Evolutionary conservation across 345 rosid genomes (phyloP), one percentile per base, ranked within the genome.

Genomic region (Corchorus olitorius): DNA sequence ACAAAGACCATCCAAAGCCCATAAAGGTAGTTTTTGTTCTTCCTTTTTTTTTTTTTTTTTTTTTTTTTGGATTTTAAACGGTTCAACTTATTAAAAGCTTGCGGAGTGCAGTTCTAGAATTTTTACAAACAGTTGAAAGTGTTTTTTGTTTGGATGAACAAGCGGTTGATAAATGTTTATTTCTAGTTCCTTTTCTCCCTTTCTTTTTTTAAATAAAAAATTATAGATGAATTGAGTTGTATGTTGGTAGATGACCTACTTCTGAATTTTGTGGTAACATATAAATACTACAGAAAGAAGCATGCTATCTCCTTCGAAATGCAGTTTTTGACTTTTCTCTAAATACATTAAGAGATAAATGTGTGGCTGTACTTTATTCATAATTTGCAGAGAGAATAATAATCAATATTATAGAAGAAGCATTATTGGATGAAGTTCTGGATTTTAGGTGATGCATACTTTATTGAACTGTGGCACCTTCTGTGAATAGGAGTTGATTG

Each of bases 1-100:
- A 92, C 87, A 93, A 93, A 83, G 93, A 96, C 83, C 93, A 92
- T 76, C 94, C 97, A 43, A 93, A 96, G 83, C 98, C 99, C 64
- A 92, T 93, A 52, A 92, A 93, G 97, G 99, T 96, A 79, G 37
- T 20, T 74, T 75, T 55, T 70, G 33, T 27, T 27, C 27, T 27
- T 27, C 1, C 1, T 27, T 0, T 27, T 27, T 1, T 1, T 27
- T 27, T 27, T 27, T 27, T 0, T 27, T 27, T 1, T 1, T 27
- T 27, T 27, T 27, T 20, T 74, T 75, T 55, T 70, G 33, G 54
- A 35, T 70, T 71, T 3, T 6, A 17, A 9, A 55, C 49, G 17
- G 54, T 48, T 75, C 59, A 69, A 9, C 16, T 43, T 22, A 8
- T 58, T 49, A 69, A 69, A 27, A 16, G 22, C 59, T 48, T 59